phyloP scores from a whole-genome alignment of 768 basidiomycete species.

The Polyporus arcularius region DNA sequence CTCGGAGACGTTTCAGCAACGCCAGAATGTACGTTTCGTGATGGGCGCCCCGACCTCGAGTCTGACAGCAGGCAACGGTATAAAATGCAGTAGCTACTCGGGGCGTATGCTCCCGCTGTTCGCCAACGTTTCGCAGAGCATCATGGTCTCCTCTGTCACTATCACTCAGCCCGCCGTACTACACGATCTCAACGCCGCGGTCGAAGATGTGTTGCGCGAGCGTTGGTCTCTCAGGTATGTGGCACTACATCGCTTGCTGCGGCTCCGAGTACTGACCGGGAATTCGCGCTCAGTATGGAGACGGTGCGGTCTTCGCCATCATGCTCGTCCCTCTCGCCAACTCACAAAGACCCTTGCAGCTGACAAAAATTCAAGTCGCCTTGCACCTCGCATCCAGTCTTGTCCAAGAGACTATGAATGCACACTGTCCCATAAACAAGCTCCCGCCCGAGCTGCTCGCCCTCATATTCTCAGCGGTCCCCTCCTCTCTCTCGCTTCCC shows the following conservation, averaged over 20 bases:
- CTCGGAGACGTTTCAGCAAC: neutral
- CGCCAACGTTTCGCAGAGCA: neutral
- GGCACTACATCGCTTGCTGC: too few relatives aligned
- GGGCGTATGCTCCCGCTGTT: neutral
- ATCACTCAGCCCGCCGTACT: neutral
- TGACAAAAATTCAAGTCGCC: neutral
- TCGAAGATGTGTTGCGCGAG: neutral
- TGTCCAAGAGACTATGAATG: constrained; percentile 6
- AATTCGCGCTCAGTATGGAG: neutral
- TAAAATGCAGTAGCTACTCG: neutral
- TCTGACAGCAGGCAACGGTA: neutral
- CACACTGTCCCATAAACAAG: neutral
- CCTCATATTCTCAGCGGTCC: constrained; percentile 11
- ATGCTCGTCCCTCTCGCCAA: neutral
- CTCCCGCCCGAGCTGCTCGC: constrained; percentile 19
- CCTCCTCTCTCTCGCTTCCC: neutral
- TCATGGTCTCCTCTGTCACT: neutral
- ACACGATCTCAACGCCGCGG: neutral
- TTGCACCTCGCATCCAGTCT: neutral
- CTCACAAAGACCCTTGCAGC: neutral
- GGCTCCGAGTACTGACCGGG: neutral
- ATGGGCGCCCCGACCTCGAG: neutral
- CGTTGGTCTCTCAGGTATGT: constrained; percentile 9
- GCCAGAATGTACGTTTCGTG: neutral
- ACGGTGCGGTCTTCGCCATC: neutral